These are phyloP conservation scores for Musa balbisiana DNA, from an alignment of 202 grass and related monocot species.

Conservation along the genomic window DNA sequence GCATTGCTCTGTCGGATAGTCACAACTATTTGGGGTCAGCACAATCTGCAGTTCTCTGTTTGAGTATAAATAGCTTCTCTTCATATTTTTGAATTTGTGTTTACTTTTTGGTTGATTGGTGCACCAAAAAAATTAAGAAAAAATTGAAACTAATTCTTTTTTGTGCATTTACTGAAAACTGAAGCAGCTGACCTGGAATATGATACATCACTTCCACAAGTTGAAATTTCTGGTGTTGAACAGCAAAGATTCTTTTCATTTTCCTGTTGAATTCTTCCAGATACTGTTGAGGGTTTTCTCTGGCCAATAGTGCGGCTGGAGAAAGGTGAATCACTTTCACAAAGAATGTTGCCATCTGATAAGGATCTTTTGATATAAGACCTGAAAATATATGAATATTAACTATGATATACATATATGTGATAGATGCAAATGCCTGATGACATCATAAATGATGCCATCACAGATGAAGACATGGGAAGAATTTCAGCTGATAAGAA, in stretches of 20 bases:
- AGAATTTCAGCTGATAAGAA: not conserved
- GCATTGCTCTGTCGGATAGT: too few relatives aligned
- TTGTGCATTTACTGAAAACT: not conserved
- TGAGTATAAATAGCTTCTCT: too few relatives aligned
- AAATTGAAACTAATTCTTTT: not conserved
- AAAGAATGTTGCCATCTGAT: conserved; percentile 68
- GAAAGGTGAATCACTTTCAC: not conserved
- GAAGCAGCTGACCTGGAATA: conserved; percentile 14
- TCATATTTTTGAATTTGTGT: too few relatives aligned
- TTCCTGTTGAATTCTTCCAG: not conserved
- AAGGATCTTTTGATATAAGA: conserved; percentile 55
- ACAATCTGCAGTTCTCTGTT: too few relatives aligned
- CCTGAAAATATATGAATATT: conserved; percentile 40
- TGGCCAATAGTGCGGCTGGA: not conserved
- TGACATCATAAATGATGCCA: too few relatives aligned
- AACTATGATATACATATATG: conserved; percentile 1
- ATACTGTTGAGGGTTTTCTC: conserved; percentile 3
- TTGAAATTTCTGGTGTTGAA: conserved; percentile 22
- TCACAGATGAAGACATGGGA: not conserved
- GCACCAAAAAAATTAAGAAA: not conserved
- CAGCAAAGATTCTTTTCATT: conserved; percentile 7
- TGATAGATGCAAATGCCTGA: too few relatives aligned
- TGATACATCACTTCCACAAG: conserved; percentile 5
- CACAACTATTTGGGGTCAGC: too few relatives aligned
- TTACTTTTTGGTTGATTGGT: too few relatives aligned